Evolutionary conservation across 495 filamentous ascomycete genomes (phyloP).

Genomic region (Penicillium waksmanii): DNA sequence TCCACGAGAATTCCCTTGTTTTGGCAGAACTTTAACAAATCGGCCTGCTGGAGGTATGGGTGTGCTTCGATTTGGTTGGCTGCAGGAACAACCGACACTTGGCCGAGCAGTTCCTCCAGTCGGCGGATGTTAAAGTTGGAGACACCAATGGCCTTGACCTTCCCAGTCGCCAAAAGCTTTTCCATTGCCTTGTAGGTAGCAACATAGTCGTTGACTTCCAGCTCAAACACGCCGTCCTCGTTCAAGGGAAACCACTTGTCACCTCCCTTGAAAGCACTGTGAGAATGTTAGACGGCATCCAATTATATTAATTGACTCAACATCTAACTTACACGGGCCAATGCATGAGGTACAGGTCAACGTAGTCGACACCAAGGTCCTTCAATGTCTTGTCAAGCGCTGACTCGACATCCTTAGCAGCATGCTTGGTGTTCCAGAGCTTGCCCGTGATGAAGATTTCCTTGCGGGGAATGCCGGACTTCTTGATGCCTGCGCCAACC

Average conservation of each 20-base stretch:
- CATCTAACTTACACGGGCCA: slow-evolving; percentile 57
- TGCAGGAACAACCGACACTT: slow-evolving; percentile 47
- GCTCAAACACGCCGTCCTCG: slow-evolving; percentile 32
- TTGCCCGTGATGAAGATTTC: slow-evolving; percentile 79
- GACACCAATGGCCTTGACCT: slow-evolving; percentile 61
- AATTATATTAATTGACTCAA: background rate
- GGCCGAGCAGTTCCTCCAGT: slow-evolving; percentile 44
- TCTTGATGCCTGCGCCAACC: slow-evolving; percentile 63
- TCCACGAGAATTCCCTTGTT: slow-evolving; percentile 58
- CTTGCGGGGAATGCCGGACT: slow-evolving; percentile 59
- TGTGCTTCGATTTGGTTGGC: slow-evolving; percentile 66
- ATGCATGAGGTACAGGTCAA: slow-evolving; percentile 74
- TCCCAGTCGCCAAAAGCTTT: slow-evolving; percentile 58
- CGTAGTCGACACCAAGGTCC: slow-evolving; percentile 65
- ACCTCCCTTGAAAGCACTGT: slow-evolving; percentile 29
- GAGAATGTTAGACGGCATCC: background rate
- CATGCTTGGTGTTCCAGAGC: slow-evolving; percentile 51
- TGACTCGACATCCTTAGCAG: slow-evolving; percentile 38
- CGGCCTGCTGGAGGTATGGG: slow-evolving; percentile 62
- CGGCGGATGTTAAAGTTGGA: slow-evolving; percentile 58
- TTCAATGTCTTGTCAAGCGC: slow-evolving; percentile 56
- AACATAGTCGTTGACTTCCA: slow-evolving; percentile 52
- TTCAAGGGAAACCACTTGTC: slow-evolving; percentile 50
- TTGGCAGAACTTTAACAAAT: slow-evolving; percentile 51
- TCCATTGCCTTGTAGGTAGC: slow-evolving; percentile 68